These are phyloP conservation scores for Euphorbia peplus DNA, from an alignment of 345 rosid genomes.

Conservation along the genomic window DNA sequence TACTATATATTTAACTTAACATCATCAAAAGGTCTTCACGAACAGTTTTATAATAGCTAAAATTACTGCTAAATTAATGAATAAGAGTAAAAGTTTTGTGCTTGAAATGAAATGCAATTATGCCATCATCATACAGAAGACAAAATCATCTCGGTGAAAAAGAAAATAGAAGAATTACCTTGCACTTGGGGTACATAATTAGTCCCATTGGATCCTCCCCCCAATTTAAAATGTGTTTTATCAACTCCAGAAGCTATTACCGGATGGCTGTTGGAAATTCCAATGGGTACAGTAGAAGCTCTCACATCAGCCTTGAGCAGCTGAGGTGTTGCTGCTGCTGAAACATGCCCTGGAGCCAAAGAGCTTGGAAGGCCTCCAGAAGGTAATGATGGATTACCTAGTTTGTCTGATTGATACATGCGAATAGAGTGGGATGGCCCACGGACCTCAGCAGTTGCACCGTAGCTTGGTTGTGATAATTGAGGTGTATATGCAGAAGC, in stretches of 20 bases:
- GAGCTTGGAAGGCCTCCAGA: conserved; percentile 42
- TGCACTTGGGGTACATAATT: conserved; percentile 32
- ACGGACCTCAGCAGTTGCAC: conserved; percentile 39
- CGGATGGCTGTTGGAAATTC: conserved; percentile 35
- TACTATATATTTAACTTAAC: neutral
- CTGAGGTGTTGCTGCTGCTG: conserved; percentile 39
- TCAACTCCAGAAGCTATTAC: conserved; percentile 50
- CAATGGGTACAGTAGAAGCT: conserved; percentile 34
- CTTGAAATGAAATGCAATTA: neutral
- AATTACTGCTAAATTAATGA: neutral
- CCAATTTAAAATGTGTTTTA: conserved; percentile 41
- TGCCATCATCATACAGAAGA: neutral
- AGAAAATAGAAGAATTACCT: conserved; percentile 35
- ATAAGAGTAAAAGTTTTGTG: neutral
- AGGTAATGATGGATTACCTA: conserved; percentile 30
- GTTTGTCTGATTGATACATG: conserved; percentile 36
- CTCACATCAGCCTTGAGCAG: conserved; percentile 41
- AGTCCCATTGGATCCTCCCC: conserved; percentile 48
- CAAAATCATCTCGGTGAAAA: conserved; percentile 9
- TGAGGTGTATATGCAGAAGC: conserved; percentile 48
- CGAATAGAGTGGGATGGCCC: conserved; percentile 30
- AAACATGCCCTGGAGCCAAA: conserved; percentile 29
- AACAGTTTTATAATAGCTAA: neutral
- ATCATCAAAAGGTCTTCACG: neutral
- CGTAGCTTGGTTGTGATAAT: conserved; percentile 39